Conservation (phyloP, 2,329 filamentous ascomycete genomes). For the Trichoderma sp. region DNA sequence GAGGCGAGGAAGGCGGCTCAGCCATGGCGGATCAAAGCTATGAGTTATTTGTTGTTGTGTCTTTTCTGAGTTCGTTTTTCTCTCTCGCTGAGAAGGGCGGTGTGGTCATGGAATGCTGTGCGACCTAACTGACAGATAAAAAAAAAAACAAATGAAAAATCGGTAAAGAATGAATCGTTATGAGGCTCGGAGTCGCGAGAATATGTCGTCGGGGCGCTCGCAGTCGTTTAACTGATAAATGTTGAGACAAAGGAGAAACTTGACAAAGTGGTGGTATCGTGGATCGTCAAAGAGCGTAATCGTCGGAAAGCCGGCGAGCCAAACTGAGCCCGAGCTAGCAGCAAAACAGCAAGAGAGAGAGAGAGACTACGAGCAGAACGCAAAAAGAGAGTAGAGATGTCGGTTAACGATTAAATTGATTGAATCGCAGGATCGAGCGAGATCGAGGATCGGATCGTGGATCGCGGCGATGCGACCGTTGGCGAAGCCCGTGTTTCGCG, state of each 20-base stretch:
- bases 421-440: constrained; percentile 2
- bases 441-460: not conserved
- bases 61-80: constrained; percentile 17
- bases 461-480: constrained; percentile 7
- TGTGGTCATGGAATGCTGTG: constrained; percentile 21
- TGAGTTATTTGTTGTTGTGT: constrained; percentile 1
- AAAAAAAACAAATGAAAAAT: constrained; percentile 9
- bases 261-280: constrained; percentile 3
- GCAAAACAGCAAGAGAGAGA: constrained; percentile 20
- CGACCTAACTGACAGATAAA: not conserved
- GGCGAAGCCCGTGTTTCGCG: constrained; percentile 13
- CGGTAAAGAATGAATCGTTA: constrained; percentile 16
- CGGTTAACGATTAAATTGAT: not conserved
- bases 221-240: constrained; percentile 4
- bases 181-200: not conserved
- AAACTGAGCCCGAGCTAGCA: constrained; percentile 17
- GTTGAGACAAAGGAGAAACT: constrained; percentile 15
- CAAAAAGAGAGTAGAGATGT: not conserved
- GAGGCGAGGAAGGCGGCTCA: constrained; percentile 65
- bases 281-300: constrained; percentile 22
- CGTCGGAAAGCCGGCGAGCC: constrained; percentile 20
- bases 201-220: not conserved
- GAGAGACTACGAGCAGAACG: not conserved
- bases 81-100: constrained; percentile 16
- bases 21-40: constrained; percentile 45